phyloP scores from a whole-genome alignment of 768 basidiomycete genomes.

The Terana coerulea region DNA sequence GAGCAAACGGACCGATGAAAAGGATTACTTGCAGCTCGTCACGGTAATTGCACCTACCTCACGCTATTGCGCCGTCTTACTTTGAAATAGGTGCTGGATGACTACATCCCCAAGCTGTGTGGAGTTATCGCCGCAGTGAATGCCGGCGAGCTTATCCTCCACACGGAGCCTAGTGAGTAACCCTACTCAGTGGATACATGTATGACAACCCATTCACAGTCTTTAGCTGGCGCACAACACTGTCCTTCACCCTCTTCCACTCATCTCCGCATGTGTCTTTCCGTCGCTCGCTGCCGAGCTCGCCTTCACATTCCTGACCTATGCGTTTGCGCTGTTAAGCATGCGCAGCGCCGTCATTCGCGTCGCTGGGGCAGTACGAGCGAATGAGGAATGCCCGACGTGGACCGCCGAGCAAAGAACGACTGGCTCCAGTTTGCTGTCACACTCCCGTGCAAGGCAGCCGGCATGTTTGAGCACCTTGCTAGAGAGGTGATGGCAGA shows the following conservation, averaged over 20 bases:
- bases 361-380: constrained; percentile 79
- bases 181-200: too few species aligned
- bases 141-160: constrained; percentile 65
- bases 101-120: constrained; percentile 80
- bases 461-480: constrained; percentile 74
- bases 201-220: constrained; percentile 41
- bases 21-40: constrained; percentile 76
- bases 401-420: constrained; percentile 75
- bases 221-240: constrained; percentile 89
- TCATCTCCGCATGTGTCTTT: constrained; percentile 61
- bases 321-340: constrained; percentile 82
- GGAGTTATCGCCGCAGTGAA: constrained; percentile 69
- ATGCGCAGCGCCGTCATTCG: constrained; percentile 65
- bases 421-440: constrained; percentile 80
- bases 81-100: constrained; percentile 74
- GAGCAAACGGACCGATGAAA: constrained; percentile 67
- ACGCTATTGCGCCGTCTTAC: background rate
- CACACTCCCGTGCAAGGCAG: constrained; percentile 75
- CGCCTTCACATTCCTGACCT: constrained; percentile 75
- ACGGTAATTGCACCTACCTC: constrained; percentile 57
- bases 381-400: constrained; percentile 68
- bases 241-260: constrained; percentile 69
- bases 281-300: constrained; percentile 77
- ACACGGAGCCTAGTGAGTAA: constrained; percentile 69
- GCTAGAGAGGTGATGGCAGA: constrained; percentile 63